Base-by-base conservation (phyloP, 495 filamentous ascomycete species). In the Penicillium taxi region DNA sequence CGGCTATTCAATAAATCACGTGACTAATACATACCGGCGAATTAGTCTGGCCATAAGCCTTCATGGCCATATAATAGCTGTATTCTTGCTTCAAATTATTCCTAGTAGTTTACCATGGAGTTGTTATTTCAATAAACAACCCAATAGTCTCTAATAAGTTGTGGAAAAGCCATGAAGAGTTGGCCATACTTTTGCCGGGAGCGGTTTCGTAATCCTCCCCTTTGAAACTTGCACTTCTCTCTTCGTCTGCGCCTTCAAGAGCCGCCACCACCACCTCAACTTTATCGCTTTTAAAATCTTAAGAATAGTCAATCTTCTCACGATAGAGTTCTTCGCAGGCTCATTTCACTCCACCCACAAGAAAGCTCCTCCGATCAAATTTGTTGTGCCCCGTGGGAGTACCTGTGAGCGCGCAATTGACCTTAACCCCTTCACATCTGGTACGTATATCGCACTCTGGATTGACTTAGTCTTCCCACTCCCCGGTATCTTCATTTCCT, bases 131-230 rank as follows among this genome's bases (percentile, higher is more conserved):
- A n/a, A n/a, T n/a, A n/a, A n/a, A n/a, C n/a, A n/a, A n/a, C n/a
- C 5, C 26, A 4, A 28, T 5, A 28, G 26, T 28, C 5, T 5
- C 11, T 17, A 23, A 14, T 7, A n/a, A 11, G 23, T 32, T 24
- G 47, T 37, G 39, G 35, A 8, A 28, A 36, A 35, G 30, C 39
- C 42, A 33, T 23, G 32, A 39, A 39, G 35, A 36, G 24, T 26
- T 32, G 16, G 25, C 17, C 42, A 39, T 40, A 39, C 31, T 36
- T 39, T 39, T 32, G 37, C 32, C 42, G 43, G 42, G 43, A 40
- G 42, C 47, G 47, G 47, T 46, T 39, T 46, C 43, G 47, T 46
- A 50, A 50, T 46, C 39, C 31, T 40, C 39, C 41, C 42, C 39
- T 46, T 43, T 39, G 39, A 6, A 32, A 39, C 27, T 11, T 39